Evolutionary conservation across 2,329 filamentous ascomycete genomes (phyloP).

Genomic region (Aspergillus calidoustus): DNA sequence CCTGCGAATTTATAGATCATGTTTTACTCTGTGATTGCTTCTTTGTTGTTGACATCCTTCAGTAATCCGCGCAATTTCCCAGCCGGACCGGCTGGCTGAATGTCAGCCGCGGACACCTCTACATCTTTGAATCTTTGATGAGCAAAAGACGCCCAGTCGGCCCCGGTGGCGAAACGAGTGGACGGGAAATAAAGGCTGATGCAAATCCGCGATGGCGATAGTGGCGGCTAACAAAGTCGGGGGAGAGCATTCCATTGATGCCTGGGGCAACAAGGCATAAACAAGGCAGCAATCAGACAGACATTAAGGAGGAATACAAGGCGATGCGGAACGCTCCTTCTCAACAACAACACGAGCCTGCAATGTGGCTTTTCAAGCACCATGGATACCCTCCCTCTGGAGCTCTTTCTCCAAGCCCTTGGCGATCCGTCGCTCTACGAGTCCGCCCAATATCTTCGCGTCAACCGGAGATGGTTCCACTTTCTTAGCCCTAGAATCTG

Average conservation of each 20-base stretch:
- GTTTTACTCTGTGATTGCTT: neutral
- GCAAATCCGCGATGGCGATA: neutral
- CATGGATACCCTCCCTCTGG: neutral
- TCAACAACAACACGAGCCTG: neutral
- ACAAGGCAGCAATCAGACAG: neutral
- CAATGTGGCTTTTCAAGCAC: neutral
- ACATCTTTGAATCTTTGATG: neutral
- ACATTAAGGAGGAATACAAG: too few species aligned
- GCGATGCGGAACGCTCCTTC: neutral
- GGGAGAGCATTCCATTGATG: neutral
- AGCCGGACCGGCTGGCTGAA: neutral
- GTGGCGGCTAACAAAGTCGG: constrained; percentile 2
- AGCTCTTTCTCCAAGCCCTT: neutral
- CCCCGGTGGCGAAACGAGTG: constrained; percentile 4
- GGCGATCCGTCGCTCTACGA: neutral
- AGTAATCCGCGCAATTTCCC: neutral
- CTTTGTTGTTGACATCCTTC: neutral
- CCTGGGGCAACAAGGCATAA: neutral
- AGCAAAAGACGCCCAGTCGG: neutral
- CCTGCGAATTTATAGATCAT: neutral
- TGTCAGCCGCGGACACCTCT: neutral
- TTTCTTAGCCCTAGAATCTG: neutral
- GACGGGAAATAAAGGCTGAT: neutral
- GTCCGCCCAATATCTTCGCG: neutral
- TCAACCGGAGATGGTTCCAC: neutral